Conservation (phyloP, 768 basidiomycete species). For the Mycena olivaceomarginata region DNA sequence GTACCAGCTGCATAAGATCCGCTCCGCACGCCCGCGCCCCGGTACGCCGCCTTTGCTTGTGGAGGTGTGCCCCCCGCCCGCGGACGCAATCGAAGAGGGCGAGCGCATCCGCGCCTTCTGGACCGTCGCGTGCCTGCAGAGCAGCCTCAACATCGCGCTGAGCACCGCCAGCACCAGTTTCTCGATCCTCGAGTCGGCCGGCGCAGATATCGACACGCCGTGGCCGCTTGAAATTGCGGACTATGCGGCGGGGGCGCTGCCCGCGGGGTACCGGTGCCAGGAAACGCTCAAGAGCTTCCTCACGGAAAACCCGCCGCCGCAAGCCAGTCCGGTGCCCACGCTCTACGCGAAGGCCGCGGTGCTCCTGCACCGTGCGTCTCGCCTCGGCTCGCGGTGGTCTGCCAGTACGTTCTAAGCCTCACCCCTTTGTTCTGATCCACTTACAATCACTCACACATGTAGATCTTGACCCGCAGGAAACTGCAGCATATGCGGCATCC, state of each 20-base stretch:
- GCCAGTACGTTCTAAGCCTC: conserved; percentile 18
- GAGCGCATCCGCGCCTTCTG: conserved; percentile 48
- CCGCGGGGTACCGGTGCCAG: not conserved
- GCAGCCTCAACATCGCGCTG: conserved; percentile 26
- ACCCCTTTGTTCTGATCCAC: not conserved
- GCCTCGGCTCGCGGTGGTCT: conserved; percentile 27
- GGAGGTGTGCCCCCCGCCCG: conserved; percentile 15
- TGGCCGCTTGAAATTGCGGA: conserved; percentile 43
- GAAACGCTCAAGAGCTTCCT: conserved; percentile 24
- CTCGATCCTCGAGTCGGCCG: conserved; percentile 29
- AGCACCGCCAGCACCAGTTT: conserved; percentile 17
- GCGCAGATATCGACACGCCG: conserved; percentile 38
- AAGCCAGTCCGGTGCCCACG: not conserved
- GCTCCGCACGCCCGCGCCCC: conserved; percentile 22
- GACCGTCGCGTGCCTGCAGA: conserved; percentile 40
- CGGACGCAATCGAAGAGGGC: conserved; percentile 38
- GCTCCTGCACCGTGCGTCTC: conserved; percentile 39
- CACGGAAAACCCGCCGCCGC: not conserved
- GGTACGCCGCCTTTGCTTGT: not conserved
- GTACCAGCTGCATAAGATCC: conserved; percentile 33
- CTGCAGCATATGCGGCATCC: conserved; percentile 22
- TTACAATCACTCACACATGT: not conserved
- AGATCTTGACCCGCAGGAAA: conserved; percentile 32
- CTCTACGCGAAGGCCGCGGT: conserved; percentile 38
- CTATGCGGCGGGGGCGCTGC: conserved; percentile 10